These are phyloP conservation scores for Sporothrix globosa DNA, from an alignment of 2,329 filamentous ascomycete genomes.

Conservation along the genomic window DNA sequence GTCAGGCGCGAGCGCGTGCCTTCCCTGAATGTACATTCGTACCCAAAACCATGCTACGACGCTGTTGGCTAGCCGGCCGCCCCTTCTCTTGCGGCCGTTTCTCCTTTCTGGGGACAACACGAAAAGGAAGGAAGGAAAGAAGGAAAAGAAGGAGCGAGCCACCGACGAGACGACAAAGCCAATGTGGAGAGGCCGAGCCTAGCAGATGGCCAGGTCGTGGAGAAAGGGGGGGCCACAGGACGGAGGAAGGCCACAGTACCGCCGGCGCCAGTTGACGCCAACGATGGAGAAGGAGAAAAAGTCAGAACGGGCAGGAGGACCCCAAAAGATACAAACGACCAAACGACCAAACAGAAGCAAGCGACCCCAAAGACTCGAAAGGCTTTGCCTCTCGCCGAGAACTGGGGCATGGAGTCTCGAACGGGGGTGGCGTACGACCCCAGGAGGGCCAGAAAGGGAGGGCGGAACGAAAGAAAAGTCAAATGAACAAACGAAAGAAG, in stretches of 20 bases:
- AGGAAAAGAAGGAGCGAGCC: background rate
- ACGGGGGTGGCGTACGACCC: conserved; percentile 19
- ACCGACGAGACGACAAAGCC: background rate
- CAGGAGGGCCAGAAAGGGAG: background rate
- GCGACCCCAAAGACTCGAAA: background rate
- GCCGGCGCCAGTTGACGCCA: conserved; percentile 18
- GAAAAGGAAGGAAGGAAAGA: too few species aligned
- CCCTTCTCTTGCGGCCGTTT: conserved; percentile 7
- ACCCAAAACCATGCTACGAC: background rate
- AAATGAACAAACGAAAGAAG: background rate
- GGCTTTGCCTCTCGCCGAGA: conserved; percentile 19
- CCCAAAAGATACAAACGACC: too few species aligned
- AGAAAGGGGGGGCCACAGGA: background rate
- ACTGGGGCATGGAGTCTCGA: conserved; percentile 21
- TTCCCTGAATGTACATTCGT: conserved; percentile 6
- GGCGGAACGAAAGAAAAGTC: background rate
- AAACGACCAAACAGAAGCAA: background rate
- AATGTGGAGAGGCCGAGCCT: conserved; percentile 22
- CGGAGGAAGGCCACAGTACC: background rate
- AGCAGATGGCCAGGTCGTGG: background rate
- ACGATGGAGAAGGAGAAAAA: background rate
- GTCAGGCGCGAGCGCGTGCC: conserved; percentile 20
- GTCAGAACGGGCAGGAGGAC: background rate
- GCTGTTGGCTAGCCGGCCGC: conserved; percentile 10
- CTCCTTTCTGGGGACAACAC: background rate